These are phyloP conservation scores for Eucalyptus cladocalyx DNA, from an alignment of 345 rosid genomes.

Conservation along the genomic window DNA sequence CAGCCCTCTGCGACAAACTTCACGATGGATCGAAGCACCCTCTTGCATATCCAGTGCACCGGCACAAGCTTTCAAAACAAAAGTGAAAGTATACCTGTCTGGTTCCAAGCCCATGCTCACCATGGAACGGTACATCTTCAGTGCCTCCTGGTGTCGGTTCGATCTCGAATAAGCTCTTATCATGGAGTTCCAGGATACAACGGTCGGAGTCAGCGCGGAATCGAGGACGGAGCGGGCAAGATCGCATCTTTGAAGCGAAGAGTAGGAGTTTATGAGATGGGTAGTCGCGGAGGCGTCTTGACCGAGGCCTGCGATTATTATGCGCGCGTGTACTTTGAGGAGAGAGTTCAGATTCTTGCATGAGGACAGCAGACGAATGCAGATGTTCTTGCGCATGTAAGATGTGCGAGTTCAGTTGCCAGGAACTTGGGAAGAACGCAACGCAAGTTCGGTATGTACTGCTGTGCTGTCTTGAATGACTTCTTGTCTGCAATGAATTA, in stretches of 20 bases:
- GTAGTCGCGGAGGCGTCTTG: slow-evolving; percentile 3
- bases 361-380: slow-evolving; percentile 15
- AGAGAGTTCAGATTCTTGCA: slow-evolving; percentile 25
- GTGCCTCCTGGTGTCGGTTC: slow-evolving; percentile 20
- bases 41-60: slow-evolving; percentile 23
- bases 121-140: slow-evolving; percentile 26
- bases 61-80: slow-evolving; percentile 51
- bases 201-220: slow-evolving; percentile 28
- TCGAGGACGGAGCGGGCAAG: slow-evolving; percentile 32
- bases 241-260: slow-evolving; percentile 22
- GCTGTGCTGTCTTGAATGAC: neutral
- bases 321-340: slow-evolving; percentile 30
- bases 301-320: slow-evolving; percentile 27
- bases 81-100: slow-evolving; percentile 46
- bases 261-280: slow-evolving; percentile 31
- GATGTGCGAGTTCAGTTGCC: neutral
- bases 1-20: slow-evolving; percentile 18
- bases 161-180: slow-evolving; percentile 34
- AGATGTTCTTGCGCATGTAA: neutral
- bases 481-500: neutral
- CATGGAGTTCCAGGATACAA: slow-evolving; percentile 33
- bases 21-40: slow-evolving; percentile 33
- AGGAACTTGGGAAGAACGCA: neutral
- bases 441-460: neutral
- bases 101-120: slow-evolving; percentile 21